phyloP scores from a whole-genome alignment of 2,329 filamentous ascomycete genomes.

The Xylaria sp. region DNA sequence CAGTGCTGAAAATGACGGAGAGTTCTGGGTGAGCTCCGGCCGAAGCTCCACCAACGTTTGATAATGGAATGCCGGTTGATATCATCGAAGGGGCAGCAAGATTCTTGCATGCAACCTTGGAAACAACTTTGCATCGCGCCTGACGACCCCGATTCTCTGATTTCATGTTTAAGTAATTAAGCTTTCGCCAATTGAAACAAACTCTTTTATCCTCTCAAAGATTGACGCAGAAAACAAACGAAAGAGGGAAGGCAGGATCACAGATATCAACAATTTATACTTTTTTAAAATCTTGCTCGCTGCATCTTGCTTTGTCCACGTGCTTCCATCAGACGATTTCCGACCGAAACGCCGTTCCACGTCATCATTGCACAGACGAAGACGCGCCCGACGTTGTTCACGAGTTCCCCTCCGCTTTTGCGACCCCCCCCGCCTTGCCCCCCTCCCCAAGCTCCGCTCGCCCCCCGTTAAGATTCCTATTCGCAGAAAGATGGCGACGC shows the following conservation, averaged over 20 bases:
- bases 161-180: no score
- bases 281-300: background rate
- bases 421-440: background rate
- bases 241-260: no score
- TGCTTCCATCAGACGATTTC: background rate
- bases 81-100: background rate
- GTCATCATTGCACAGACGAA: background rate
- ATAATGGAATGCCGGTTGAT: background rate
- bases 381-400: background rate
- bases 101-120: background rate
- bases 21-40: background rate
- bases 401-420: background rate
- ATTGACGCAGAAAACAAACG: no score
- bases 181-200: no score
- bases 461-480: background rate
- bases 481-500: slow-evolving; percentile 29
- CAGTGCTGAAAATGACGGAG: background rate
- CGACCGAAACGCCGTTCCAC: background rate
- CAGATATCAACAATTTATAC: no score
- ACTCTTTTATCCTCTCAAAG: no score
- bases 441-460: background rate
- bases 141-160: no score
- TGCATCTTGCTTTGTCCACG: background rate
- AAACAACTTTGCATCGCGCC: no score
- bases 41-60: background rate